These are phyloP conservation scores for Erodium trifolium DNA, from an alignment of 441 rosid species.

Conservation along the genomic window DNA sequence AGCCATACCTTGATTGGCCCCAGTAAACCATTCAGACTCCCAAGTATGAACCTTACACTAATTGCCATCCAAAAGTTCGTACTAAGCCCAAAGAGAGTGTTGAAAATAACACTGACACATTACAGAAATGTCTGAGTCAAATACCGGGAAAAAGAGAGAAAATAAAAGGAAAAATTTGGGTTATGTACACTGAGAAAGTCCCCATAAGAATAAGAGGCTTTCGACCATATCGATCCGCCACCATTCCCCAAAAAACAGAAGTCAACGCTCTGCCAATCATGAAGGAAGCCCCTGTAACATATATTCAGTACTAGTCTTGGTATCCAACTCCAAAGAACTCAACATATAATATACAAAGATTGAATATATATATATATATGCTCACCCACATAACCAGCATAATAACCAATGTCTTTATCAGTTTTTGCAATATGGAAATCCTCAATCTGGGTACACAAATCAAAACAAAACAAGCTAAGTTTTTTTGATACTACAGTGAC, in stretches of 20 bases:
- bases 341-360: not conserved
- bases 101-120: conserved; percentile 56
- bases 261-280: conserved; percentile 87
- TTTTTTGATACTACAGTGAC: too few species aligned
- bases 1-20: conserved; percentile 69
- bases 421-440: conserved; percentile 56
- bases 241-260: conserved; percentile 74
- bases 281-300: conserved; percentile 53
- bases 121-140: not conserved
- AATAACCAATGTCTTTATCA: conserved; percentile 72
- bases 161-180: too few species aligned
- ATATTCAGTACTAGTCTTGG: too few species aligned
- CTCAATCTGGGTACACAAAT: conserved; percentile 29
- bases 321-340: not conserved
- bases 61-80: conserved; percentile 81
- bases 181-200: conserved; percentile 37
- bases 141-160: not conserved
- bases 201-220: conserved; percentile 74
- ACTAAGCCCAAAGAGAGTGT: conserved; percentile 80
- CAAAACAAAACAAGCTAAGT: too few species aligned
- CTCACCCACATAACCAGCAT: conserved; percentile 83
- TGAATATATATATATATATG: not conserved
- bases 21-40: conserved; percentile 65
- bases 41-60: conserved; percentile 62
- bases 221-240: conserved; percentile 84